phyloP scores from a whole-genome alignment of 179 eudicot genomes.

The Sideroxylon spinosum region DNA sequence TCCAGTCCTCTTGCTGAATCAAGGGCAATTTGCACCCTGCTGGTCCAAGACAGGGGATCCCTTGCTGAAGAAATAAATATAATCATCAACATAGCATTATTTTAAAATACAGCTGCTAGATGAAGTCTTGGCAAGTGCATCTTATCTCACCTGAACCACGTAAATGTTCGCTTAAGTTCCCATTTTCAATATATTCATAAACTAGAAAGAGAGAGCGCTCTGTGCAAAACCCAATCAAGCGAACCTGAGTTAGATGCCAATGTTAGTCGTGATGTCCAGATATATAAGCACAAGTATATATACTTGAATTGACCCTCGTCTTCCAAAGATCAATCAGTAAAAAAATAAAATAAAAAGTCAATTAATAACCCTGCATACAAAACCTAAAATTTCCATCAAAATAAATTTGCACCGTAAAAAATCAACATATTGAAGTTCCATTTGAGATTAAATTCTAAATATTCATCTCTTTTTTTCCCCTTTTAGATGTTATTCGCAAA shows the following conservation, averaged over 20 bases:
- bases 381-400: neutral
- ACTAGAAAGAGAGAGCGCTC: conserved; percentile 53
- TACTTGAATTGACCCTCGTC: too few species aligned
- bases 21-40: conserved; percentile 63
- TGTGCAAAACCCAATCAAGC: conserved; percentile 59
- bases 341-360: neutral
- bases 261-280: neutral
- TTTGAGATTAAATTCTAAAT: neutral
- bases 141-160: conserved; percentile 33
- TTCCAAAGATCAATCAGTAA: neutral
- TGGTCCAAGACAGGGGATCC: conserved; percentile 48
- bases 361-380: neutral
- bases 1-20: conserved; percentile 81
- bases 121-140: neutral
- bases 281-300: neutral
- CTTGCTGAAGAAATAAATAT: conserved; percentile 18
- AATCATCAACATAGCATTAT: neutral
- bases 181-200: conserved; percentile 59
- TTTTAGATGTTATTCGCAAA: neutral
- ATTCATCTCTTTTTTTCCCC: neutral
- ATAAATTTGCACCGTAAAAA: neutral
- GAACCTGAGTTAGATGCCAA: conserved; percentile 37
- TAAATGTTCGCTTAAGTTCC: conserved; percentile 53
- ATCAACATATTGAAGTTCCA: neutral
- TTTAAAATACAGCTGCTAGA: neutral